Percentiles rank a stretch among this genome's conserved stretches.
Conservation (phyloP, 2,329 filamentous ascomycete species). For the Fusarium sp. region DNA sequence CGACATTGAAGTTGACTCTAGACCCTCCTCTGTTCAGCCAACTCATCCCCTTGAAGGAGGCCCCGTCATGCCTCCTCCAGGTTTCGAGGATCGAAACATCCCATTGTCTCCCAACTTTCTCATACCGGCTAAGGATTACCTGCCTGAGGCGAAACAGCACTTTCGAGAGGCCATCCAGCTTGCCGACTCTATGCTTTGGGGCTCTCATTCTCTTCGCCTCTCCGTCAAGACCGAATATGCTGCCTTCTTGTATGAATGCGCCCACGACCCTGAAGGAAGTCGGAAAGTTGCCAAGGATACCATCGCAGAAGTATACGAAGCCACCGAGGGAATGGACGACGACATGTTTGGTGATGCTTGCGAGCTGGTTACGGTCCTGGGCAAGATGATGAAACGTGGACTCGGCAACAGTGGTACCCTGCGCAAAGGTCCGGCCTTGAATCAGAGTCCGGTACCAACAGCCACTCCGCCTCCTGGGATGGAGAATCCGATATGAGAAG, state of each 20-base stretch:
- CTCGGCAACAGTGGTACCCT: conserved; percentile 58
- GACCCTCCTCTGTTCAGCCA: conserved; percentile 63
- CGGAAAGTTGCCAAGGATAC: conserved; percentile 84
- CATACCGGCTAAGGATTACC: conserved; percentile 83
- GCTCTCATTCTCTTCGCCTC: conserved; percentile 89
- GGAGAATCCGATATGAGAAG: conserved; percentile 60
- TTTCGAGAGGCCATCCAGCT: conserved; percentile 84
- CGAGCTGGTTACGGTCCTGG: conserved; percentile 86
- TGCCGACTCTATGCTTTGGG: conserved; percentile 83
- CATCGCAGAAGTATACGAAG: conserved; percentile 92
- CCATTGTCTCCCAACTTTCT: conserved; percentile 78
- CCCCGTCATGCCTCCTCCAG: conserved; percentile 70
- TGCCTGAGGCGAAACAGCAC: conserved; percentile 83
- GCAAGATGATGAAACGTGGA: conserved; percentile 89
- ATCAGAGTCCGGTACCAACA: conserved; percentile 28
- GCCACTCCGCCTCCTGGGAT: conserved; percentile 56
- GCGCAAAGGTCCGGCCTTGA: conserved; percentile 51
- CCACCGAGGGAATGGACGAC: conserved; percentile 92
- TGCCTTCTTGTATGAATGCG: conserved; percentile 93
- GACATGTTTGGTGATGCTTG: conserved; percentile 95
- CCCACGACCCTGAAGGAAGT: conserved; percentile 84
- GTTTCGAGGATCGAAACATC: conserved; percentile 61
- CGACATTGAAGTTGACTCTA: conserved; percentile 58
- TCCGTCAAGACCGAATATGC: conserved; percentile 94
- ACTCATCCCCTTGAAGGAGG: conserved; percentile 70